Base-by-base conservation (phyloP, 1,284 basidiomycete species). In the Pseudozyma hubeiensis region DNA sequence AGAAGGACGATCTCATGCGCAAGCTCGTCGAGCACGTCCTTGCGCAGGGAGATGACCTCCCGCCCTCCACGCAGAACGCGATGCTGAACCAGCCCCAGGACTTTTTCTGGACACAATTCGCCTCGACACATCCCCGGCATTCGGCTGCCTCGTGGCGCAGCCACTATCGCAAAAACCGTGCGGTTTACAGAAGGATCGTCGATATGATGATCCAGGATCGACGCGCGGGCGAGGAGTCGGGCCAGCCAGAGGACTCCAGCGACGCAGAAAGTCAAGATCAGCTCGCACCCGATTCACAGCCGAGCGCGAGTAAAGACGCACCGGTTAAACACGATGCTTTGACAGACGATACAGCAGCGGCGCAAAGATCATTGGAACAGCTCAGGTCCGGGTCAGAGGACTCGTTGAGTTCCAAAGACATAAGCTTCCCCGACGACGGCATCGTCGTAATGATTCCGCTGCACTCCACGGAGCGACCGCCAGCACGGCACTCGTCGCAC, bases 161-260 rank as follows among this genome's bases (percentile, higher is more conserved):
- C 16, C 72, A 75, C 33, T 75, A 60, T 19, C 56, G 60, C 43
- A 75, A 67, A 45, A 75, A 75, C 16, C 49, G 55, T 5, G 6
- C 29, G 13, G 46, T 54, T 13, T 74, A 74, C 49, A 70, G 39
- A 33, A 45, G 63, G 14, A 51, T 59, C 10, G 48, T 57, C 35
- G 44, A 58, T 3, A 39, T 52, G 11, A 37, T 40, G 30, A 45
- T 65, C 24, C 10, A 19, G n/a, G 34, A 61, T 13, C 35, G 57
- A 46, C 31, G 50, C 50, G 47, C 14, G 44, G 50, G 8, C 16
- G 63, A 48, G 16, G 30, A 33, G 31, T 44, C 30, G 24, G 51
- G 48, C 19, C 35, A 39, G 11, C 29, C 48, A 3, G 31, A 54
- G 13, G 39, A 34, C 16, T 4, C n/a, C 8, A 51, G 29, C 49